Evolutionary conservation across 2,329 filamentous ascomycete genomes (phyloP).

Genomic region (Colletotrichum sp.): DNA sequence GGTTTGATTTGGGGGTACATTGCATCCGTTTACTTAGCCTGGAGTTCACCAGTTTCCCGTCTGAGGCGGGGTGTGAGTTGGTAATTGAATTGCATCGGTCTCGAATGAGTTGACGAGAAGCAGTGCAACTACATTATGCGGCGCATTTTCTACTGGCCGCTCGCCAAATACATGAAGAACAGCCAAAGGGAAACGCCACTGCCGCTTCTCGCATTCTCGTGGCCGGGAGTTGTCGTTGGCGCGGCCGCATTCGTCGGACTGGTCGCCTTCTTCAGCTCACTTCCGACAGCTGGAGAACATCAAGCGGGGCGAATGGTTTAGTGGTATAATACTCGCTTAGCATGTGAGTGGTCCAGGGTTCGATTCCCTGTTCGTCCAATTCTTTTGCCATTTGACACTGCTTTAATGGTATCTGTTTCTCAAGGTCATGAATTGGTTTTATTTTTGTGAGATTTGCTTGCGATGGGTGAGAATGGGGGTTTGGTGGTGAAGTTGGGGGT

Average conservation of each 20-base stretch:
- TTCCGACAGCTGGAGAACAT: too few relatives aligned
- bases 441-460: background rate
- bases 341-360: background rate
- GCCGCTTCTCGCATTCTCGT: background rate
- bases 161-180: rapidly evolving
- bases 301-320: background rate
- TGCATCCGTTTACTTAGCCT: background rate
- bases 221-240: background rate
- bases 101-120: background rate
- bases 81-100: background rate
- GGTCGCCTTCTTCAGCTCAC: background rate
- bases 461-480: background rate
- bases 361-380: background rate
- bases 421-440: rapidly evolving
- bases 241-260: background rate
- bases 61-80: background rate
- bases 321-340: slow-evolving; percentile 3
- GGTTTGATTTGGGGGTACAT: background rate
- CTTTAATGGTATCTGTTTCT: background rate
- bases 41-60: background rate
- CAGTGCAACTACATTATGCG: background rate
- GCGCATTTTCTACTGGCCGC: rapidly evolving
- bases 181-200: background rate
- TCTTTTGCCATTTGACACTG: background rate
- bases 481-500: background rate